phyloP scores from a whole-genome alignment of 306 rosid genomes.

The Neltuma alba region DNA sequence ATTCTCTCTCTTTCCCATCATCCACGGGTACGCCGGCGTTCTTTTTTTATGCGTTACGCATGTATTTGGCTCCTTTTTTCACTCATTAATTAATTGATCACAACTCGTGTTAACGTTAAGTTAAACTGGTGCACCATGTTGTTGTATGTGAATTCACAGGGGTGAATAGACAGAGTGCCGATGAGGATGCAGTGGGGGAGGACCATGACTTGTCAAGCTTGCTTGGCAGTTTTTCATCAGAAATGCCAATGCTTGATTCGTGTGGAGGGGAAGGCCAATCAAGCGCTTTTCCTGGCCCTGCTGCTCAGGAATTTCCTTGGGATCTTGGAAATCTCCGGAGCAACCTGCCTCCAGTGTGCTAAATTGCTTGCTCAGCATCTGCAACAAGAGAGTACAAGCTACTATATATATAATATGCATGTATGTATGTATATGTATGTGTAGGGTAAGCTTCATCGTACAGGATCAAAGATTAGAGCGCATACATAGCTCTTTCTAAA shows the following conservation, averaged over 20 bases:
- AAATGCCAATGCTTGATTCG: conserved; percentile 60
- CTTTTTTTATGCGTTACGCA: conserved; percentile 5
- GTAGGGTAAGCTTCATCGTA: no score
- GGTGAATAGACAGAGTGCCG: conserved; percentile 35
- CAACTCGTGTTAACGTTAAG: background rate
- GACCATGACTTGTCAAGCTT: conserved; percentile 73
- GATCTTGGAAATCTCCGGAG: conserved; percentile 11
- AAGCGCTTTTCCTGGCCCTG: conserved; percentile 2
- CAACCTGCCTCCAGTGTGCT: no score
- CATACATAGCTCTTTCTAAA: no score
- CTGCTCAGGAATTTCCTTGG: conserved; percentile 35
- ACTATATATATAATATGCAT: no score
- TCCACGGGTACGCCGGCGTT: conserved; percentile 51
- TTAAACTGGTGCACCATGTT: no score
- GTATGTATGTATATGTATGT: no score
- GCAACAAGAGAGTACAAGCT: no score
- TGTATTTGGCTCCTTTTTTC: background rate
- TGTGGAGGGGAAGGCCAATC: conserved; percentile 47
- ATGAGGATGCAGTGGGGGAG: conserved; percentile 49
- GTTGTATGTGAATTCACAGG: conserved; percentile 28
- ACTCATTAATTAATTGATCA: background rate
- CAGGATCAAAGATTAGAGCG: no score
- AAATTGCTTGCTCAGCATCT: no score
- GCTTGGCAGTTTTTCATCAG: conserved; percentile 52
- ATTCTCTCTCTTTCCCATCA: conserved; percentile 43